Percentiles rank a stretch among this genome's conserved stretches.
These are phyloP conservation scores for Flaveria sonorensis DNA, from an alignment of 129 eudicot genomes.

Conservation along the genomic window DNA sequence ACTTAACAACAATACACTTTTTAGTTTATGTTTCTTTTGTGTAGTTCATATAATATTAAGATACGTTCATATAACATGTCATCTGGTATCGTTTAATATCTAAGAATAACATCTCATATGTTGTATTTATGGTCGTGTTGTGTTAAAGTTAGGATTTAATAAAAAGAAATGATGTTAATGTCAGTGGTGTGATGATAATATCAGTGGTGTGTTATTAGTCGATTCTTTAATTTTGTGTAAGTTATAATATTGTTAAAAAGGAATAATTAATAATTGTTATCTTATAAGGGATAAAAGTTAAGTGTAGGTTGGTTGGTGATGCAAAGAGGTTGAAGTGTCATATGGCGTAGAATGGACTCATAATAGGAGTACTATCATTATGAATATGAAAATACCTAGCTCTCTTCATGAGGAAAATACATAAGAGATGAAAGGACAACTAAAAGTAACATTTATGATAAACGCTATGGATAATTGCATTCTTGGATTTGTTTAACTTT, in stretches of 20 bases:
- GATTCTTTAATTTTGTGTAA: background rate
- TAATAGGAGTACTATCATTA: conserved; percentile 6
- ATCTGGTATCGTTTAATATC: too few species aligned
- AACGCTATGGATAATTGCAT: too few species aligned
- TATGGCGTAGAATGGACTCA: conserved; percentile 44
- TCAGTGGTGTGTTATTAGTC: too few species aligned
- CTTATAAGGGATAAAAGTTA: background rate
- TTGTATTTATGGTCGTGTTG: too few species aligned
- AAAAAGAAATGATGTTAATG: too few species aligned
- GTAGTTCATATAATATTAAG: too few species aligned
- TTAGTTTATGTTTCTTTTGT: background rate
- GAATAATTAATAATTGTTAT: conserved; percentile 1
- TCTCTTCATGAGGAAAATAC: background rate
- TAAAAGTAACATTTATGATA: background rate
- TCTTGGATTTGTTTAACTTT: too few species aligned
- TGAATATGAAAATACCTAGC: background rate
- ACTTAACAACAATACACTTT: background rate
- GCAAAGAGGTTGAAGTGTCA: conserved; percentile 38
- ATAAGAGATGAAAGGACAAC: background rate
- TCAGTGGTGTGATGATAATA: too few species aligned
- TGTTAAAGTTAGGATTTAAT: too few species aligned
- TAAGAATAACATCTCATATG: too few species aligned
- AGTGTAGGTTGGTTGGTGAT: conserved; percentile 37
- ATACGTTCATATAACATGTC: too few species aligned
- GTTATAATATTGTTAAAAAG: background rate